phyloP scores from a whole-genome alignment of 2,329 filamentous ascomycete species.

The Sordariomycetes sp. region DNA sequence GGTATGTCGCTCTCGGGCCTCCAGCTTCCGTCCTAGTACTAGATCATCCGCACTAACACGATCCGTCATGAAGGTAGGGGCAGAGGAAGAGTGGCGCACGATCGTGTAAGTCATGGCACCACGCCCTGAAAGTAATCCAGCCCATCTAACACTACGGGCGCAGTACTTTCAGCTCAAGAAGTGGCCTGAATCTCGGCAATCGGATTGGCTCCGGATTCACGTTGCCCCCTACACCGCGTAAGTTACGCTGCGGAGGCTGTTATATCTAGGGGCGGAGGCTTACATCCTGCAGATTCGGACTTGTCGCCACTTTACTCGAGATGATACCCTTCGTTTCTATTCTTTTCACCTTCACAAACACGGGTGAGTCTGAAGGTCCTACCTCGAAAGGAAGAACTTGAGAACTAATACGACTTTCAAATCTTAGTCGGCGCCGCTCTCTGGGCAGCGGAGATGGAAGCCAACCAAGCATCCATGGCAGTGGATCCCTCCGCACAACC shows the following conservation, averaged over 20 bases:
- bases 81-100: conserved; percentile 38
- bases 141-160: conserved; percentile 25
- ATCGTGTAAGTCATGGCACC: conserved; percentile 26
- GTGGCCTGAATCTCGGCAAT: conserved; percentile 40
- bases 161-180: conserved; percentile 89
- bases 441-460: conserved; percentile 85
- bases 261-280: neutral
- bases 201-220: neutral
- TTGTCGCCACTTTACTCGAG: conserved; percentile 68
- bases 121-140: conserved; percentile 13
- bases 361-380: conserved; percentile 32
- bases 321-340: conserved; percentile 76
- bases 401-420: neutral
- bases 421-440: conserved; percentile 69
- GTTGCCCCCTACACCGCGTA: conserved; percentile 4
- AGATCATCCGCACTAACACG: neutral
- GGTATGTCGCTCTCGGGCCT: conserved; percentile 26
- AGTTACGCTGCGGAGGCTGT: neutral
- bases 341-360: conserved; percentile 83
- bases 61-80: conserved; percentile 25
- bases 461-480: conserved; percentile 34
- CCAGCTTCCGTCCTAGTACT: neutral
- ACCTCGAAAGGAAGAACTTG: neutral
- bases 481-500: neutral
- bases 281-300: conserved; percentile 49